phyloP scores from a whole-genome alignment of 441 rosid genomes.

The Gossypium davidsonii region DNA sequence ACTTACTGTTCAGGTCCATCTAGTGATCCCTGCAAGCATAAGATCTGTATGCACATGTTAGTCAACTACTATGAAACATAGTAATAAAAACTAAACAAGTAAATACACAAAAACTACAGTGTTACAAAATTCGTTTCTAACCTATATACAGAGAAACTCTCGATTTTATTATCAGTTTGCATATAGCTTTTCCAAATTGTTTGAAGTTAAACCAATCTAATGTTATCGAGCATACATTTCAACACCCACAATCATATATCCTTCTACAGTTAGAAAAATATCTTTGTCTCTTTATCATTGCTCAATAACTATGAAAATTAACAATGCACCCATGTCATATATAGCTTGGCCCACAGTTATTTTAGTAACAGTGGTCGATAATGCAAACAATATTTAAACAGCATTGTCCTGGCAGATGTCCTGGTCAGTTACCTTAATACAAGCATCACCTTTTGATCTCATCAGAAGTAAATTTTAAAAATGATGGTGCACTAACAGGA shows the following conservation, averaged over 20 bases:
- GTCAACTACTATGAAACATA: constrained; percentile 6
- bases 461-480: neutral
- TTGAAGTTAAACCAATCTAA: neutral
- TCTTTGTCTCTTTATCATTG: neutral
- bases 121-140: neutral
- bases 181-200: neutral
- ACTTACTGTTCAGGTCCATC: constrained; percentile 98
- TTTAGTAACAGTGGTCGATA: neutral
- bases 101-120: neutral
- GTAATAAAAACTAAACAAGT: constrained; percentile 4
- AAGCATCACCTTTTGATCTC: neutral
- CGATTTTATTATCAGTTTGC: neutral
- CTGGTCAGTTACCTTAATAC: neutral
- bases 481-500: neutral
- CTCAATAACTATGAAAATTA: neutral
- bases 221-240: neutral
- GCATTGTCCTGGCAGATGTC: neutral
- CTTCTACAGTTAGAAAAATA: neutral
- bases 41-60: constrained; percentile 51
- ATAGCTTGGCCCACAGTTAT: neutral
- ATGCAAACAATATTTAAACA: neutral
- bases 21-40: constrained; percentile 96
- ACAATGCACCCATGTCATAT: neutral
- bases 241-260: neutral
- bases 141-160: neutral